These are phyloP conservation scores for Elsinoe perseae DNA, from an alignment of 2,329 filamentous ascomycete genomes.

Conservation along the genomic window DNA sequence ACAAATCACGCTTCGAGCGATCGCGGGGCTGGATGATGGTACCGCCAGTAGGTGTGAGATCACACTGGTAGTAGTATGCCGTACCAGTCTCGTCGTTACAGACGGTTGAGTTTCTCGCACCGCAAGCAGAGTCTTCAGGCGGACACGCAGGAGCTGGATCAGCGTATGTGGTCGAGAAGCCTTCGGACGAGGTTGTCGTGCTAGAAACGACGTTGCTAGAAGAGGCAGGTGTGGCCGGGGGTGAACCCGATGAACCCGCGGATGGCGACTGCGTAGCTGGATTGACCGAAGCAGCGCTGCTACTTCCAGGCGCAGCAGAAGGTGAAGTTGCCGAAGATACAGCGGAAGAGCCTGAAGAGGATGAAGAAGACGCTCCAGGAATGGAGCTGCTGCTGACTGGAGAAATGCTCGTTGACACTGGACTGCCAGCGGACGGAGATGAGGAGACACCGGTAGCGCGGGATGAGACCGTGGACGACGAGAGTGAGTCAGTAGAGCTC, in stretches of 20 bases:
- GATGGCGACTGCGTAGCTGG: background rate
- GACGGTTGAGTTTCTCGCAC: slow-evolving; percentile 1
- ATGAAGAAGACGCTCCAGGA: background rate
- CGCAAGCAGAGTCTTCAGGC: slow-evolving; percentile 5
- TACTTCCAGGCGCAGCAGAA: background rate
- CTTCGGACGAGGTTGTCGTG: background rate
- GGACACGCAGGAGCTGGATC: slow-evolving; percentile 1
- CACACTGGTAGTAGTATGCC: slow-evolving; percentile 14
- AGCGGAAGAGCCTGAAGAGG: background rate
- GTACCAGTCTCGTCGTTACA: slow-evolving; percentile 13
- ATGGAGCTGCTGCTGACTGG: background rate
- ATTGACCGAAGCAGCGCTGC: background rate
- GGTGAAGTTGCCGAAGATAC: background rate
- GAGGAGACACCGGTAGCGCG: background rate
- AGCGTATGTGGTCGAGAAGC: background rate
- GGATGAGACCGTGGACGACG: background rate
- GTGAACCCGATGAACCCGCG: background rate
- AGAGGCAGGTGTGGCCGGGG: background rate
- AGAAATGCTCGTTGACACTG: too few species aligned
- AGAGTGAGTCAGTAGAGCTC: background rate
- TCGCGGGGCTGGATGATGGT: slow-evolving; percentile 7
- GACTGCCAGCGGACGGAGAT: background rate
- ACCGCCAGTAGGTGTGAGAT: slow-evolving; percentile 11
- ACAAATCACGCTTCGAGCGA: background rate
- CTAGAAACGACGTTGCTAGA: background rate